phyloP scores from a whole-genome alignment of 768 basidiomycete genomes.

The Fomitopsis pulvina region DNA sequence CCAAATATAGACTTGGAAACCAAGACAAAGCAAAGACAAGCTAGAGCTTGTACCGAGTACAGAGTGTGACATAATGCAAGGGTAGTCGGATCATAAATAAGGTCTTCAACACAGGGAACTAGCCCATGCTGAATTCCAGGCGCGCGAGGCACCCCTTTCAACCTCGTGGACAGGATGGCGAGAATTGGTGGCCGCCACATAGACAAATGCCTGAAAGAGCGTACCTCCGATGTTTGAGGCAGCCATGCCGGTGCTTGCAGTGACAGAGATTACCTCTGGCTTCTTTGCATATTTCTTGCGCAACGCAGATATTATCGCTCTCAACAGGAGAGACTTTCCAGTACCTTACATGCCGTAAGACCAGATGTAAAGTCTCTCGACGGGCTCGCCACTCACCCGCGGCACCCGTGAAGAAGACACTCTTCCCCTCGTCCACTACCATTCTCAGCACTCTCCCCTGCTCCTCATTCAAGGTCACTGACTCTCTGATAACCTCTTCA shows the following conservation, averaged over 20 bases:
- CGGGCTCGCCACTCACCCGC: conserved; percentile 38
- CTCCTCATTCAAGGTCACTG: conserved; percentile 44
- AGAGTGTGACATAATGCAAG: too few species aligned
- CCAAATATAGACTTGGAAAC: neutral
- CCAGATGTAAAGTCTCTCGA: neutral
- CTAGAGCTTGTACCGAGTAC: too few species aligned
- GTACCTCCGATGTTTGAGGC: conserved; percentile 65
- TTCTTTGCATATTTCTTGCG: conserved; percentile 38
- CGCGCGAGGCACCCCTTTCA: too few species aligned
- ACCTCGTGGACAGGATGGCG: neutral
- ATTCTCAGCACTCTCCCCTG: conserved; percentile 45
- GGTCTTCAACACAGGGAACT: too few species aligned
- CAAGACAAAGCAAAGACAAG: conserved; percentile 41
- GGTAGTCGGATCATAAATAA: too few species aligned
- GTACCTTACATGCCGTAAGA: conserved; percentile 36
- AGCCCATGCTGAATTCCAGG: too few species aligned
- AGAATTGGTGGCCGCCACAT: neutral
- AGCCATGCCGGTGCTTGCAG: conserved; percentile 58
- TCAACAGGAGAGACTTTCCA: conserved; percentile 55
- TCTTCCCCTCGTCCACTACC: conserved; percentile 50
- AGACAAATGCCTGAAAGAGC: conserved; percentile 5
- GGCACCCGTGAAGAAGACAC: conserved; percentile 61
- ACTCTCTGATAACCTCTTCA: conserved; percentile 14
- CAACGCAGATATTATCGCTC: conserved; percentile 49
- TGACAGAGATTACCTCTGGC: conserved; percentile 44